Evolutionary conservation across 1,139 yeast species (phyloP).

Genomic region (Debaryomycetaceae sp.): DNA sequence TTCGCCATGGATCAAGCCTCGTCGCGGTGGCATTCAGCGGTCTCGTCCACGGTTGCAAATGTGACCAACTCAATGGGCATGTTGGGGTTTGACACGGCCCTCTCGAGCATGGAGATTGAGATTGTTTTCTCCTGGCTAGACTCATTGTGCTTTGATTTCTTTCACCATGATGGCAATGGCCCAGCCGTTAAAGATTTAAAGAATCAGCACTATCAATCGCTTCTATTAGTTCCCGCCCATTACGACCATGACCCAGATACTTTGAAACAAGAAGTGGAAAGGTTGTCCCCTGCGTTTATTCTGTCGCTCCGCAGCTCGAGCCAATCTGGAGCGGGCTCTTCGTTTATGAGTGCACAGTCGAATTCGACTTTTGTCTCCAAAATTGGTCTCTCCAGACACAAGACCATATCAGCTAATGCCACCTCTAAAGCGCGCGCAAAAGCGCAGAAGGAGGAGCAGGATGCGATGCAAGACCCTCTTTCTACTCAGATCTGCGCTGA

Average conservation of each 20-base stretch:
- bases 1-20: conserved; percentile 2
- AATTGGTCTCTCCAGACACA: too few relatives aligned
- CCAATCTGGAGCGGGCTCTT: too few relatives aligned
- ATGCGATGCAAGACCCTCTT: conserved; percentile 44
- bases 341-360: conserved; percentile 25
- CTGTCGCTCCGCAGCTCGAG: conserved; percentile 37
- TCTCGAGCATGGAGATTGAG: conserved; percentile 54
- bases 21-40: conserved; percentile 38
- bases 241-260: conserved; percentile 46
- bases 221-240: conserved; percentile 54
- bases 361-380: conserved; percentile 51
- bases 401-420: conserved; percentile 66
- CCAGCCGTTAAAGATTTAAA: conserved; percentile 60
- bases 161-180: conserved; percentile 76
- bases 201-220: conserved; percentile 52
- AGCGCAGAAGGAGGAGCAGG: conserved; percentile 40
- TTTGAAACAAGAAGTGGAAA: conserved; percentile 49
- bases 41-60: conserved; percentile 40
- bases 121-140: conserved; percentile 65
- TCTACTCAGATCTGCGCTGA: conserved; percentile 51
- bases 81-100: conserved; percentile 42
- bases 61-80: conserved; percentile 33
- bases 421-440: conserved; percentile 49
- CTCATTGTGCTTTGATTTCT: conserved; percentile 57
- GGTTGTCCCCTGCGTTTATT: conserved; percentile 42